phyloP scores from a whole-genome alignment of 371 early-diverging fungal species.

The Dichotomocladium elegans region DNA sequence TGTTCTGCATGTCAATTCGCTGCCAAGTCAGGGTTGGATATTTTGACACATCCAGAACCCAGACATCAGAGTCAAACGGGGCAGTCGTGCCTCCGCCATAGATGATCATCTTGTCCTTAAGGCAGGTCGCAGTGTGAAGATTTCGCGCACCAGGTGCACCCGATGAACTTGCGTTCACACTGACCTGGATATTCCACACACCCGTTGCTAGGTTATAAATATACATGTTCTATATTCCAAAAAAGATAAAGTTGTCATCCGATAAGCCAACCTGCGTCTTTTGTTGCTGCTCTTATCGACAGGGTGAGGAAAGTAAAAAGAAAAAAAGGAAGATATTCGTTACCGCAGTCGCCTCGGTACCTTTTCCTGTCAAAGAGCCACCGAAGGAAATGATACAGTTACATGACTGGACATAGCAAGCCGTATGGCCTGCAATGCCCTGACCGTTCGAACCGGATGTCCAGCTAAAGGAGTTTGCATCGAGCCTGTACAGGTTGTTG shows the following conservation, averaged over 20 bases:
- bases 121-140: slow-evolving; percentile 40
- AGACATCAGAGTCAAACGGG: slow-evolving; percentile 40
- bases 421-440: slow-evolving; percentile 38
- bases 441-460: slow-evolving; percentile 35
- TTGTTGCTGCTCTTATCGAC: no score
- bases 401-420: slow-evolving; percentile 36
- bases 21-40: slow-evolving; percentile 38
- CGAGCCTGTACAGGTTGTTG: slow-evolving; percentile 32
- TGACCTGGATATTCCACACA: slow-evolving; percentile 39
- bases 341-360: slow-evolving; percentile 27
- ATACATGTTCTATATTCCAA: neutral
- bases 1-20: slow-evolving; percentile 17
- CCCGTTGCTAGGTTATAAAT: slow-evolving; percentile 26
- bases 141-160: slow-evolving; percentile 34
- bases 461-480: slow-evolving; percentile 39
- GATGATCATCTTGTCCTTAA: slow-evolving; percentile 37
- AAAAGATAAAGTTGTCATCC: no score
- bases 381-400: slow-evolving; percentile 47
- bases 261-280: no score
- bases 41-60: slow-evolving; percentile 35
- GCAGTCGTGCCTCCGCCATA: slow-evolving; percentile 44
- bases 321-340: neutral
- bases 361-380: slow-evolving; percentile 39
- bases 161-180: slow-evolving; percentile 6
- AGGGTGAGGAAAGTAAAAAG: neutral